These are phyloP conservation scores for Cercospora nicotianae DNA, from an alignment of 2,329 filamentous ascomycete species.

Conservation along the genomic window DNA sequence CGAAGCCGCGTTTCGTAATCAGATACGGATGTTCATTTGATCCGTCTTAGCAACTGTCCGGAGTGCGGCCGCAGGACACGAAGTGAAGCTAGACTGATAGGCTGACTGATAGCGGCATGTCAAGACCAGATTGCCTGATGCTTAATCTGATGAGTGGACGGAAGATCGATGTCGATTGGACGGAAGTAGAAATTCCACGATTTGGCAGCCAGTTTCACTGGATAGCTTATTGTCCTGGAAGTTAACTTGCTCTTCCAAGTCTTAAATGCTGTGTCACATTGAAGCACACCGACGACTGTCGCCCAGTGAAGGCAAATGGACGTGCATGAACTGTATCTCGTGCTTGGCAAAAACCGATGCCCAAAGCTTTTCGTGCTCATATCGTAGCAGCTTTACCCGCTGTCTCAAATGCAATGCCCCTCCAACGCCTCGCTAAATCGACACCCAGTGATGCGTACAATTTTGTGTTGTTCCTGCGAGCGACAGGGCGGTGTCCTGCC, in stretches of 20 bases:
- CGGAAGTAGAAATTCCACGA: neutral
- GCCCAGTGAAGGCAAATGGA: neutral
- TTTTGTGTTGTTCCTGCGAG: neutral
- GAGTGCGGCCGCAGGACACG: neutral
- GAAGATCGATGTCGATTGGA: neutral
- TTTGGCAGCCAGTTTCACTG: neutral
- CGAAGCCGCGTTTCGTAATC: neutral
- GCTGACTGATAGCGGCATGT: neutral
- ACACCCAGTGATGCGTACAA: neutral
- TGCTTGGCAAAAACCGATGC: neutral
- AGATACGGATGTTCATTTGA: neutral
- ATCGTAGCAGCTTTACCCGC: slow-evolving; percentile 3
- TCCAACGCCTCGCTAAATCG: slow-evolving; percentile 26
- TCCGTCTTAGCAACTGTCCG: neutral
- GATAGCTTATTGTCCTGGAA: neutral
- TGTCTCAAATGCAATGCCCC: slow-evolving; percentile 1
- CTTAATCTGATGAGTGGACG: neutral
- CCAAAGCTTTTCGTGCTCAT: neutral
- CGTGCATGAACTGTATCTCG: neutral
- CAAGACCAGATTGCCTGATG: neutral
- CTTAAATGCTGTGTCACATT: neutral
- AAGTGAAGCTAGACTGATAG: neutral
- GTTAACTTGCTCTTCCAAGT: neutral
- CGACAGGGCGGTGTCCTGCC: neutral
- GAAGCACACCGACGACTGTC: neutral